Percentiles rank a stretch among this genome's conserved stretches.
Conservation (phyloP, 1,284 basidiomycete genomes). For the Wolfiporia cocos region DNA sequence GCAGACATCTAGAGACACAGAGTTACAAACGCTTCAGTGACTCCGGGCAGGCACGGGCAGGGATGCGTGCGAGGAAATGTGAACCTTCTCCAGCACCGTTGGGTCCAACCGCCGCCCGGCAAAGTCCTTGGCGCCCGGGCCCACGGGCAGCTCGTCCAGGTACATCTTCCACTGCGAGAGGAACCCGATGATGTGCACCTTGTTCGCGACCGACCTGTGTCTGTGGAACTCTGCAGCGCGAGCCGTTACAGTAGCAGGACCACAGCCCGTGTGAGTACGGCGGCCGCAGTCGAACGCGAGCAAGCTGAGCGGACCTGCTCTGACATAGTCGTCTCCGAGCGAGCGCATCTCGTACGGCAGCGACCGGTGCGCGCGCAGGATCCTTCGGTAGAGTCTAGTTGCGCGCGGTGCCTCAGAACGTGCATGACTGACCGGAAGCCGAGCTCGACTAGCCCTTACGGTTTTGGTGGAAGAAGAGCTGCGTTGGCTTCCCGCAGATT, state of each 20-base stretch:
- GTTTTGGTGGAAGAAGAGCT: constrained; percentile 75
- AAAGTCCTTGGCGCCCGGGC: constrained; percentile 40
- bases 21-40: neutral
- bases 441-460: constrained; percentile 39
- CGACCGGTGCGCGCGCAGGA: constrained; percentile 74
- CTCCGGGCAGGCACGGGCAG: neutral
- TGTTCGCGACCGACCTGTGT: constrained; percentile 77
- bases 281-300: neutral
- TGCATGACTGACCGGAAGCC: neutral
- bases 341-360: constrained; percentile 80
- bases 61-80: neutral
- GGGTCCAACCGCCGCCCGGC: constrained; percentile 69
- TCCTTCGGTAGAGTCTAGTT: constrained; percentile 71
- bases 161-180: constrained; percentile 91
- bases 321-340: constrained; percentile 86
- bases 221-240: constrained; percentile 84
- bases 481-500: constrained; percentile 63
- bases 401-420: neutral
- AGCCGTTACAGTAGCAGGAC: constrained; percentile 1
- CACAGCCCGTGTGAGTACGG: neutral
- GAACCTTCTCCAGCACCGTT: constrained; percentile 78
- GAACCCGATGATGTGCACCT: constrained; percentile 87
- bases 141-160: constrained; percentile 62
- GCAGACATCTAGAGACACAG: constrained; percentile 63
- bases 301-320: constrained; percentile 51